Base-by-base conservation (phyloP, 306 rosid species). In the Castanospermum australe region DNA sequence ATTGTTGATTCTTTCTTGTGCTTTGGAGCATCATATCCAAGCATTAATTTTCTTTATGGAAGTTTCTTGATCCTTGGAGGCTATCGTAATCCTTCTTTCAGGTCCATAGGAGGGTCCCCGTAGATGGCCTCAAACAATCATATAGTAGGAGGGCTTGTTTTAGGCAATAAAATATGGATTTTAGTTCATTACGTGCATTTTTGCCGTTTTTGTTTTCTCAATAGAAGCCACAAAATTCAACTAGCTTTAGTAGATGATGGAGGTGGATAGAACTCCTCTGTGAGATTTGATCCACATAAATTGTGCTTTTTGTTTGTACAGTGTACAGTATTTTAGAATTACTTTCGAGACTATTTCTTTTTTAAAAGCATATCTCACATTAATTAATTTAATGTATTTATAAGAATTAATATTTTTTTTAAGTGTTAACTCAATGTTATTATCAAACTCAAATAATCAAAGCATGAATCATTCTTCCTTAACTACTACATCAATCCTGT, bases 11-110 rank as follows among this genome's bases (percentile, higher is more conserved):
- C 62, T 41, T 79, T 67, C 57, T 66, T 50, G 71, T 24, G 66
- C 21, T 70, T 22, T 67, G 2, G 39, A 39, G 36, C 75, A 66
- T 68, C 20, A 60, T 36, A 36, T 72, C 33, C 1, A 21, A 41
- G 57, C 61, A 55, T 25, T 32, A 32, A 9, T 48, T 67, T 79
- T 79, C 42, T 50, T 50, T 2, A 50, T 67, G 71, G 72, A 87
- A 73, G 70, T 81, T 82, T 80, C 71, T n/a, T 56, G 52, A 54
- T 62, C 32, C 75, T 48, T 52, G 22, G 4, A 14, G 59, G 62
- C 63, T 67, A 74, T 59, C 33, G 5, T 67, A 20, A 52, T 60
- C 80, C 55, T 70, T 82, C 71, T 80, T 61, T 11, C 7, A 7
- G 75, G 48, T 69, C 14, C 3, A 9, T 2, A 61, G 12, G 28